phyloP scores from a whole-genome alignment of 306 rosid genomes.

The Rosa persica region DNA sequence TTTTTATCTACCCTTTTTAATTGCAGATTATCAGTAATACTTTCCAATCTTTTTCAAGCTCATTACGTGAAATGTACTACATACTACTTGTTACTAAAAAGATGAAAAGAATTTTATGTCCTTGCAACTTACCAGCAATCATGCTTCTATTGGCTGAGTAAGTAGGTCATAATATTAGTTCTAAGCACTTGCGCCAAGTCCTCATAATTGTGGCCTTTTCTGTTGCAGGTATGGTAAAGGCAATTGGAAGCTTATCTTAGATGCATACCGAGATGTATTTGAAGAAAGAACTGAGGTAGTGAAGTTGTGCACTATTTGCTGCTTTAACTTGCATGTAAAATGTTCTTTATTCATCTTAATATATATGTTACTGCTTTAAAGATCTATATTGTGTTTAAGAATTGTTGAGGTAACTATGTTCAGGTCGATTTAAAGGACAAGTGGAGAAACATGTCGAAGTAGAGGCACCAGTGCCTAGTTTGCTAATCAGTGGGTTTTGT shows the following conservation, averaged over 20 bases:
- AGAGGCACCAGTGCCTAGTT: constrained; percentile 8
- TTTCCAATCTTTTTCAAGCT: background rate
- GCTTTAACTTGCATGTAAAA: background rate
- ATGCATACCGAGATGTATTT: constrained; percentile 43
- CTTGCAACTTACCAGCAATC: background rate
- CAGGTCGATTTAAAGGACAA: constrained; percentile 94
- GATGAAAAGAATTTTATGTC: background rate
- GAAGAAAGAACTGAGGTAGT: constrained; percentile 66
- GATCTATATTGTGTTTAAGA: constrained; percentile 4
- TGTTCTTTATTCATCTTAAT: background rate
- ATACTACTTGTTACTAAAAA: background rate
- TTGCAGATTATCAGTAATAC: background rate
- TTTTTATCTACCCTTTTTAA: background rate
- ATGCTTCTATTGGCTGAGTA: background rate
- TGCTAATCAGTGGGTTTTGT: background rate
- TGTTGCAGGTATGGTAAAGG: constrained; percentile 73
- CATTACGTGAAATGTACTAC: background rate
- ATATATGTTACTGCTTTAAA: background rate
- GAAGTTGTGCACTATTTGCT: background rate
- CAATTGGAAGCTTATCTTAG: constrained; percentile 59
- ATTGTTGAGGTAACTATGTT: constrained; percentile 9
- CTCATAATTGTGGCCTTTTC: constrained; percentile 26
- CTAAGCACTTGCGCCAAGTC: constrained; percentile 4
- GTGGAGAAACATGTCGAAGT: constrained; percentile 74
- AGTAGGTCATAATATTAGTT: background rate